phyloP scores from a whole-genome alignment of 306 rosid genomes.

The Vicia sativa region DNA sequence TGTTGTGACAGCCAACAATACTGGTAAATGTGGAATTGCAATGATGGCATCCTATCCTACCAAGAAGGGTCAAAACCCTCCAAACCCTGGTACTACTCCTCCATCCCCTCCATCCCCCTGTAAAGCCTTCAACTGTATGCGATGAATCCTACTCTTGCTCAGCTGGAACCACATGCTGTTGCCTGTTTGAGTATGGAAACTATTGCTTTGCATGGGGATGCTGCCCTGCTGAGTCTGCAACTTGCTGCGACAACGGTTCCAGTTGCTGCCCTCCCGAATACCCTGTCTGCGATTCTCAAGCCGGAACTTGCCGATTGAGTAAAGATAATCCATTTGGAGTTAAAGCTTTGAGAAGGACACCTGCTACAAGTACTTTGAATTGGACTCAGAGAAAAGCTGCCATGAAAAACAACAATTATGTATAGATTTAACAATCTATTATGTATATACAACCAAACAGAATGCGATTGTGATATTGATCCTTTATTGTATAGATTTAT shows the following conservation, averaged over 20 bases:
- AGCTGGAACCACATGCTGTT: constrained; percentile 74
- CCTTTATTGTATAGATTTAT: no score
- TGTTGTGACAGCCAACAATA: constrained; percentile 16
- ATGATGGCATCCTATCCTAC: constrained; percentile 77
- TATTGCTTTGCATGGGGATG: constrained; percentile 94
- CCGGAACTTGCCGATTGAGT: constrained; percentile 68
- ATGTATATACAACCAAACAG: not conserved
- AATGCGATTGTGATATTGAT: no score
- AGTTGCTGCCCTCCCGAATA: constrained; percentile 87
- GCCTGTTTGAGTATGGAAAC: constrained; percentile 55
- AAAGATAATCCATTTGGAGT: constrained; percentile 57
- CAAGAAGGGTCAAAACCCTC: constrained; percentile 79
- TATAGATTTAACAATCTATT: not conserved
- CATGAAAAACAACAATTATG: not conserved
- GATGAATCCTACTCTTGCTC: constrained; percentile 75
- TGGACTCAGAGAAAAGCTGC: constrained; percentile 32
- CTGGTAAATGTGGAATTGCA: constrained; percentile 89
- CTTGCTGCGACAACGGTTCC: constrained; percentile 73
- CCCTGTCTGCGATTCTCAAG: constrained; percentile 66
- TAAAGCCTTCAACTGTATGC: constrained; percentile 54
- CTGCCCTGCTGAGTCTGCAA: constrained; percentile 80
- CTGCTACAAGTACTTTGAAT: constrained; percentile 45
- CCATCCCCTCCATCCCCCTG: constrained; percentile 69
- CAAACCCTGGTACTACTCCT: constrained; percentile 75
- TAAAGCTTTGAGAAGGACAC: constrained; percentile 52